Base-by-base conservation (phyloP, 83 land plant species). In the Picea abies region DNA sequence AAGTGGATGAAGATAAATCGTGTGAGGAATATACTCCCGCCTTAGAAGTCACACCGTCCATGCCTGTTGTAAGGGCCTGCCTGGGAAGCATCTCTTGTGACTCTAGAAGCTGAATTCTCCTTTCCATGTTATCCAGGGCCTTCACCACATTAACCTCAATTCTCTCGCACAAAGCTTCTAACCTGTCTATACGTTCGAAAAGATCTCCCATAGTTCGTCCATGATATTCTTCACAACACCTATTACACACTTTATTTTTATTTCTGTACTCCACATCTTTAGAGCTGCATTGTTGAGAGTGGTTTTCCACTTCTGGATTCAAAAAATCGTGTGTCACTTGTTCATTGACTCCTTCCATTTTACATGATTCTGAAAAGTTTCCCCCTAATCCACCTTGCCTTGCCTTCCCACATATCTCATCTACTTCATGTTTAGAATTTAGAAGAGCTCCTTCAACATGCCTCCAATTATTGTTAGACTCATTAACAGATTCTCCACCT, bases 121-220 rank as follows among this genome's bases (percentile, higher is more conserved):
- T 81, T 17, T 90, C 92, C 78, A 90, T 90, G 79, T 82, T 81
- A 66, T 25, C 79, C 49, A 93, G 84, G 67, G 91, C 88, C 35
- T 79, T 89, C 26, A 85, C 49, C 87, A 93, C 83, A 11, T 84
- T 89, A 35, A 87, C 93, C 84, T 93, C 95, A 84, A 93, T 88
- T 76, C 89, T 89, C 49, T 73, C 76, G 52, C 81, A 86, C 63
- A 78, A 39, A 66, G 87, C 82, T 78, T 90, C 95, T 79, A 93
- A 70, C 77, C 84, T 89, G 79, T 77, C 71, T 52, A 93, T 82
- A 44, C 86, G 88, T 37, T 76, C 81, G 76, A 87, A 78, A 47
- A 93, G 87, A 25, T 89, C 80, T 29, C 83, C 86, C 91, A 93
- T 10, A 23, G 20, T 63, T 9, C 8, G 23, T 39, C 62, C 61